Evolutionary conservation across 805 yeast species (phyloP), one percentile per base, ranked within the genome.

Genomic region (Starmerella vitae): DNA sequence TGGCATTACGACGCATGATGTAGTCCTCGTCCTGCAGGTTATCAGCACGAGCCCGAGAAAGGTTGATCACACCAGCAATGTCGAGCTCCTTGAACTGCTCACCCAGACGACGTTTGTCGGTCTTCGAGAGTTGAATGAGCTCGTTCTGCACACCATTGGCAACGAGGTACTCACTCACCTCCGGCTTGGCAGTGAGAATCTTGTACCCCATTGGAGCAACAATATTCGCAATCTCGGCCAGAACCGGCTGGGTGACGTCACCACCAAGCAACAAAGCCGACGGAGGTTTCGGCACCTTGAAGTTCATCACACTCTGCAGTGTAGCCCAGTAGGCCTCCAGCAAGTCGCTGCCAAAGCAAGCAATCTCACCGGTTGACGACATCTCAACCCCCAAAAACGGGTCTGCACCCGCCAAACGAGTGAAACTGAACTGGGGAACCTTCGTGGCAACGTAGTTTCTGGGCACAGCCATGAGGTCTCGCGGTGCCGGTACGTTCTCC

Each of bases 341-440:
- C 46, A 79, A 61, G 61, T 83, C 78, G 46, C 68, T 68, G 53
- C 99, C 99, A 59, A 91, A 91, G 59, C 95, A 82, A 22, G 98
- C 98, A 59, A 91, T 81, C 66, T 91, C 99, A 63, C 99, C 99
- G 37, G 99, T 91, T 10, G 97, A 86, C 5, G 97, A 78, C 99
- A 91, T 91, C 67, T 91, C 99, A 50, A 91, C 98, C 48, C 98
- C 98, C 58, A 91, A 70, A 71, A 82, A 86, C 48, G 99, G 99
- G 63, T 91, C 99, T 36, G 99, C 99, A 50, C 98, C 99, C 15
- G 97, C 96, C 56, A 91, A 71, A 67, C 99, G 78, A 29, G 97
- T 86, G 69, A 91, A 91, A 6, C 97, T 88, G 65, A 91, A 91
- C 67, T 91, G 99, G 34, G 99, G 98, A 39, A 88, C 96, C 67